phyloP scores from a whole-genome alignment of 2,329 filamentous ascomycete species.

The Tolypocladium nubicola region DNA sequence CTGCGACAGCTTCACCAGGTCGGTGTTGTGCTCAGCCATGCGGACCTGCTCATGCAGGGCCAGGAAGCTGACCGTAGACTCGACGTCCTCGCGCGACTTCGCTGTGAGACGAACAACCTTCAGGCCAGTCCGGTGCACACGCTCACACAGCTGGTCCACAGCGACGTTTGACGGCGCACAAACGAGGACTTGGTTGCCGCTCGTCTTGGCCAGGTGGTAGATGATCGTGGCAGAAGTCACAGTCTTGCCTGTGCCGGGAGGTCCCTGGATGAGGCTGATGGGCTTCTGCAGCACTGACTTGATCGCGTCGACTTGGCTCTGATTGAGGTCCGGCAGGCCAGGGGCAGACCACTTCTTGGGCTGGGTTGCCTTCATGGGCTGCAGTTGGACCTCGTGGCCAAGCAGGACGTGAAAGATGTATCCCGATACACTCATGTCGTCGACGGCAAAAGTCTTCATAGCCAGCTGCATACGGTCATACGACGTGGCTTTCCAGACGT shows the following conservation, averaged over 20 bases:
- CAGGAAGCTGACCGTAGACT: slow-evolving; percentile 93
- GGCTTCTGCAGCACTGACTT: slow-evolving; percentile 91
- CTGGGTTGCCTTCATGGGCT: slow-evolving; percentile 89
- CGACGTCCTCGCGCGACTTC: slow-evolving; percentile 96
- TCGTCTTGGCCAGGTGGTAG: slow-evolving; percentile 93
- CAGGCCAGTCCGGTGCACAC: slow-evolving; percentile 85
- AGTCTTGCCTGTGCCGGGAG: slow-evolving; percentile 94
- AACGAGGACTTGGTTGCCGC: slow-evolving; percentile 86
- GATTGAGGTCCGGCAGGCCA: slow-evolving; percentile 86
- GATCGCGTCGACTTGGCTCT: slow-evolving; percentile 91
- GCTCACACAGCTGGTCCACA: slow-evolving; percentile 95
- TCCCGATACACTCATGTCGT: slow-evolving; percentile 96
- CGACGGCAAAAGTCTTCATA: slow-evolving; percentile 97
- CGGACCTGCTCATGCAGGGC: slow-evolving; percentile 95
- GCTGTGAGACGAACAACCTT: slow-evolving; percentile 98
- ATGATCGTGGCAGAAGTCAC: slow-evolving; percentile 98
- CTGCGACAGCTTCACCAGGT: slow-evolving; percentile 84
- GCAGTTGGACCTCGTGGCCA: slow-evolving; percentile 87
- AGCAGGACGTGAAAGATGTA: slow-evolving; percentile 98
- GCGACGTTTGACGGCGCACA: slow-evolving; percentile 98
- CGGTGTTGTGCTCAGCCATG: slow-evolving; percentile 92
- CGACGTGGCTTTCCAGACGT: slow-evolving; percentile 98
- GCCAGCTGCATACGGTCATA: slow-evolving; percentile 99
- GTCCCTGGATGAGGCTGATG: slow-evolving; percentile 90
- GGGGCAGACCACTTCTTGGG: slow-evolving; percentile 96